Evolutionary conservation across 257 asterid genomes (phyloP).

Genomic region (Solanum tarapatanum): DNA sequence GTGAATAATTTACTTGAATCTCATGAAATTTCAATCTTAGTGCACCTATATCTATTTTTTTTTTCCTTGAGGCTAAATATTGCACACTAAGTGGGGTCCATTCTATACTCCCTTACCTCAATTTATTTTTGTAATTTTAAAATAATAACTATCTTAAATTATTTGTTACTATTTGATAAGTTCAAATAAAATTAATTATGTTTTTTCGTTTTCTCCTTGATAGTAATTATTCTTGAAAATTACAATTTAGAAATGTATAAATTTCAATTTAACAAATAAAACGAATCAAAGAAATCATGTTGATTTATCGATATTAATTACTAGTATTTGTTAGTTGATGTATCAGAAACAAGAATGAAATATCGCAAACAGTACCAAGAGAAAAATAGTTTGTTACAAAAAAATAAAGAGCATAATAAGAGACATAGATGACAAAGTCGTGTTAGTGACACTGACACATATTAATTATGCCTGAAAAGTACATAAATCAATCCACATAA

Average conservation of each 20-base stretch:
- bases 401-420: not conserved
- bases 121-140: not conserved
- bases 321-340: not conserved
- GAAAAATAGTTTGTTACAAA: not conserved
- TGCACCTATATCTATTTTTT: not conserved
- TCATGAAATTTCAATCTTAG: not conserved
- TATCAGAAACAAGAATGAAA: too few species aligned
- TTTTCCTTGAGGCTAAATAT: too few species aligned
- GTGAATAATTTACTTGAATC: not conserved
- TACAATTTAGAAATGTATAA: too few species aligned
- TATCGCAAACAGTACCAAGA: not conserved
- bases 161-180: not conserved
- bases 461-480: not conserved
- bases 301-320: too few species aligned
- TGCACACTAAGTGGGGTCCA: not conserved
- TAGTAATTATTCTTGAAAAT: not conserved
- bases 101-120: not conserved
- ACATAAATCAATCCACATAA: not conserved
- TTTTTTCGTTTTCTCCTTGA: too few species aligned
- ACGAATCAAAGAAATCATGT: too few species aligned
- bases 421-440: not conserved
- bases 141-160: not conserved
- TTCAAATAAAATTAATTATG: too few species aligned
- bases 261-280: too few species aligned
- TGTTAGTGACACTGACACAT: too few species aligned